A percentile compares a stretch with the other conserved stretches of the same genome.
Evolutionary conservation across 176 grass and related monocot genomes (phyloP).

Genomic region (Carex myosuroides): DNA sequence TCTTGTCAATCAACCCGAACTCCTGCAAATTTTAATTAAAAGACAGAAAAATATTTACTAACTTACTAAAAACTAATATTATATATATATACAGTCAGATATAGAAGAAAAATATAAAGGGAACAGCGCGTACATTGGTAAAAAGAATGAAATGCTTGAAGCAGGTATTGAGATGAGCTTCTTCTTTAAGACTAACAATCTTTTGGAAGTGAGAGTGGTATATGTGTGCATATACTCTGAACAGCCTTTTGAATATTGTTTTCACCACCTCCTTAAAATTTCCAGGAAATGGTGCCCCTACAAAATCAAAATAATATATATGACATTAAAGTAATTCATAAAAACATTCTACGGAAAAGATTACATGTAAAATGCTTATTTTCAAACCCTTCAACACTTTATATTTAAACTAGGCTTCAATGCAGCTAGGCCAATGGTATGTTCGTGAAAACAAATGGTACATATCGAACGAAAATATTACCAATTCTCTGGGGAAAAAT

Average conservation of each 20-base stretch:
- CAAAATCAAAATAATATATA: constrained; percentile 1
- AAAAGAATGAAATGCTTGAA: constrained; percentile 99
- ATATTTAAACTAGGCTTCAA: background rate
- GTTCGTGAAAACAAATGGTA: background rate
- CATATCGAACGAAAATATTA: constrained; percentile 25
- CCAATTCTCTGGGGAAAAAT: constrained; percentile 96
- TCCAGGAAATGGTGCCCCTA: constrained; percentile 82
- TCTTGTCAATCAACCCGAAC: constrained; percentile 94
- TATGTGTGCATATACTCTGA: constrained; percentile 94
- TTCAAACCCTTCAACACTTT: background rate
- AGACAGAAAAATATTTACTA: background rate
- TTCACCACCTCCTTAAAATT: constrained; percentile 99
- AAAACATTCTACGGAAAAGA: background rate
- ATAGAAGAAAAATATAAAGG: background rate
- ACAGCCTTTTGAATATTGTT: constrained; percentile 96
- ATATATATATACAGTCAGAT: background rate
- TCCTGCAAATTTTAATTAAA: constrained; percentile 38
- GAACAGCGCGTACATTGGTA: constrained; percentile 46
- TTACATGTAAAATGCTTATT: background rate
- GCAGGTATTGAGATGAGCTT: constrained; percentile 99
- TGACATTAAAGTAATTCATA: background rate
- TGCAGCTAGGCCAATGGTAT: background rate
- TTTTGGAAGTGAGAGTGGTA: constrained; percentile 97
- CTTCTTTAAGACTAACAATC: constrained; percentile 99
- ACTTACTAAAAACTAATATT: background rate